These are phyloP conservation scores for Lathyrus sativus DNA, from an alignment of 306 rosid genomes.

Conservation along the genomic window DNA sequence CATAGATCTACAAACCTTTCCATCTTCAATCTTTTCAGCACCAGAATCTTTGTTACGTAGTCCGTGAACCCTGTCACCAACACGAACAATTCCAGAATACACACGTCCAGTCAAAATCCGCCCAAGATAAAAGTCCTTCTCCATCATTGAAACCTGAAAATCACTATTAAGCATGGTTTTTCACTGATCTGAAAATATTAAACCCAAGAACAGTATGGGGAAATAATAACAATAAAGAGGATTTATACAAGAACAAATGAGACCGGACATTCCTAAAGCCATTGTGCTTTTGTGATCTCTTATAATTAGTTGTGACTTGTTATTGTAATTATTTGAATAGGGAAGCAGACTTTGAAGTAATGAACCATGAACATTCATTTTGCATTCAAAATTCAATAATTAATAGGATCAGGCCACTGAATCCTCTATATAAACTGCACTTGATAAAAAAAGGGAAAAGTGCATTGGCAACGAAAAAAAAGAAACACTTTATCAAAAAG, in stretches of 20 bases:
- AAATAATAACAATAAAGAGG: slow-evolving; percentile 25
- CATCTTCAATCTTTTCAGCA: slow-evolving; percentile 84
- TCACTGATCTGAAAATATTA: slow-evolving; percentile 42
- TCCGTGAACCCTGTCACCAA: slow-evolving; percentile 92
- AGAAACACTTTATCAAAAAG: slow-evolving; percentile 28
- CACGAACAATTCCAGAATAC: slow-evolving; percentile 72
- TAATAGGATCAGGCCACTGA: slow-evolving; percentile 10
- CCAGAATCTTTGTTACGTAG: slow-evolving; percentile 74
- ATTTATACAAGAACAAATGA: slow-evolving; percentile 24
- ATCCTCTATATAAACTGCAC: slow-evolving; percentile 2
- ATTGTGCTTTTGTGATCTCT: background rate
- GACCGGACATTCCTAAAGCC: slow-evolving; percentile 26
- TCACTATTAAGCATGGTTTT: slow-evolving; percentile 51
- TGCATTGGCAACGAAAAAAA: slow-evolving; percentile 22
- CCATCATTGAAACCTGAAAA: slow-evolving; percentile 98
- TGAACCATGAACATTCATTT: slow-evolving; percentile 17
- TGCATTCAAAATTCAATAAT: background rate
- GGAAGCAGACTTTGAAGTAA: slow-evolving; percentile 18
- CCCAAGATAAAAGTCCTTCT: slow-evolving; percentile 85
- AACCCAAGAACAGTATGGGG: slow-evolving; percentile 6
- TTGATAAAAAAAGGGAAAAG: slow-evolving; percentile 7
- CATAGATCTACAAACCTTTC: slow-evolving; percentile 65
- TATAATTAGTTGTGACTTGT: slow-evolving; percentile 12
- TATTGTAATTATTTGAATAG: slow-evolving; percentile 26
- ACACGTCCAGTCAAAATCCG: slow-evolving; percentile 92